These are phyloP conservation scores for Scedosporium apiospermum DNA, from an alignment of 2,329 filamentous ascomycete genomes.

Conservation along the genomic window DNA sequence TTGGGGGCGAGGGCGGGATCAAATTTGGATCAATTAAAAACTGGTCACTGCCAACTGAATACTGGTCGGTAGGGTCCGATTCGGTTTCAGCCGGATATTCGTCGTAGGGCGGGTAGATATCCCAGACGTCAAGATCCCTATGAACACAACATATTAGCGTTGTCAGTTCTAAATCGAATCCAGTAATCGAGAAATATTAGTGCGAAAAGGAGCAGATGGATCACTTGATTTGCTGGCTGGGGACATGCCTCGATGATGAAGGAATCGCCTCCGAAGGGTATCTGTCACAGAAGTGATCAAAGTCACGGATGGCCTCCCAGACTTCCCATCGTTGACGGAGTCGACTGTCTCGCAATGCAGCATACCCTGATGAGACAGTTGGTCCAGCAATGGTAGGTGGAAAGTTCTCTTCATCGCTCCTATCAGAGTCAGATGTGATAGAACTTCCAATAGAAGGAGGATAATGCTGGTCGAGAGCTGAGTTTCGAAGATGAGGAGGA, in stretches of 20 bases:
- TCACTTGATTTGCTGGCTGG: not conserved
- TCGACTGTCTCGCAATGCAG: not conserved
- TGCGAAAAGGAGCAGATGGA: not conserved
- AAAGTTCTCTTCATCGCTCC: not conserved
- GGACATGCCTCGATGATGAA: slow-evolving; percentile 5
- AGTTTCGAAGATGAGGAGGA: too few relatives aligned
- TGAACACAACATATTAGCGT: not conserved
- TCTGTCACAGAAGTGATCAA: slow-evolving; percentile 1
- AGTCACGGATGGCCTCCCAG: slow-evolving; percentile 1
- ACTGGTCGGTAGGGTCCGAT: not conserved
- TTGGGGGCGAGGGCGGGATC: not conserved
- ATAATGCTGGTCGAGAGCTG: not conserved
- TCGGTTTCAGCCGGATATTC: not conserved
- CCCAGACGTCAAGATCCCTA: not conserved
- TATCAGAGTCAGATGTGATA: not conserved
- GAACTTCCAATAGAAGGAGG: not conserved
- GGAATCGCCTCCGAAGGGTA: slow-evolving; percentile 6
- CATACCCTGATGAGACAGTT: not conserved
- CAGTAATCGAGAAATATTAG: not conserved
- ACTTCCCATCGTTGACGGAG: not conserved
- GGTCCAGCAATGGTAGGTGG: not conserved
- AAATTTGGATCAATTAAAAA: not conserved
- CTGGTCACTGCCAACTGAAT: not conserved
- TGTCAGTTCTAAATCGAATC: too few relatives aligned
- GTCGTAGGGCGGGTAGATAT: not conserved